Conservation (phyloP, 2,329 filamentous ascomycete genomes). For the Alternaria incomplexa region DNA sequence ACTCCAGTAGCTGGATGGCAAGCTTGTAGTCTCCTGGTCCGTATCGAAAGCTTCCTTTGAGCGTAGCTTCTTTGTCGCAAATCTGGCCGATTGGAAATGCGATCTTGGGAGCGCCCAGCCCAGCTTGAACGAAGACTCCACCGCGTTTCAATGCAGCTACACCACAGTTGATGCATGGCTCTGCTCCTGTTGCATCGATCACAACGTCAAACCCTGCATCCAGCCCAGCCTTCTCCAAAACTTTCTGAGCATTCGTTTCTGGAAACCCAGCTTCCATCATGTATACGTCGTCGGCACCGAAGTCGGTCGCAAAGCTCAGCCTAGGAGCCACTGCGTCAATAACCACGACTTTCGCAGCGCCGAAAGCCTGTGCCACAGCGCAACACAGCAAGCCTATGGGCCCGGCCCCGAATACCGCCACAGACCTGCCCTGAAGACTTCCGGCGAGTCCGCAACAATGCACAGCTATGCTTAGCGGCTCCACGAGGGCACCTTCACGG, state of each 20-base stretch:
- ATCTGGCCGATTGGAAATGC: conserved; percentile 29
- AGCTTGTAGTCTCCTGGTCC: conserved; percentile 34
- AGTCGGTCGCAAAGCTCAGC: not conserved
- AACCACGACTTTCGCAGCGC: not conserved
- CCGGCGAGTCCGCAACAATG: conserved; percentile 9
- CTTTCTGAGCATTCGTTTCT: not conserved
- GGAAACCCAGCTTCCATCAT: not conserved
- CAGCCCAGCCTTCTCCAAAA: not conserved
- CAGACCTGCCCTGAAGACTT: not conserved
- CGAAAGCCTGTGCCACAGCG: not conserved
- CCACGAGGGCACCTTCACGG: conserved; percentile 26
- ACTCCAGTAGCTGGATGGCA: conserved; percentile 20
- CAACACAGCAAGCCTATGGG: not conserved
- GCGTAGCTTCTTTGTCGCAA: conserved; percentile 32
- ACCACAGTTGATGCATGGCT: conserved; percentile 26
- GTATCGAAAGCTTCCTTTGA: conserved; percentile 38
- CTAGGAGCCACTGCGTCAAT: not conserved
- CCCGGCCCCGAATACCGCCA: not conserved
- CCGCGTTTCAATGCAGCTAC: conserved; percentile 20
- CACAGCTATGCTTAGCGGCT: conserved; percentile 27
- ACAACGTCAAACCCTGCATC: conserved; percentile 15
- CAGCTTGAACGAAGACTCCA: conserved; percentile 31
- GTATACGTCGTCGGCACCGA: not conserved
- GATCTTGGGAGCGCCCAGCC: conserved; percentile 23
- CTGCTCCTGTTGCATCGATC: conserved; percentile 34